phyloP scores from a whole-genome alignment of 331 rosid species.

The Quercus tomentella region DNA sequence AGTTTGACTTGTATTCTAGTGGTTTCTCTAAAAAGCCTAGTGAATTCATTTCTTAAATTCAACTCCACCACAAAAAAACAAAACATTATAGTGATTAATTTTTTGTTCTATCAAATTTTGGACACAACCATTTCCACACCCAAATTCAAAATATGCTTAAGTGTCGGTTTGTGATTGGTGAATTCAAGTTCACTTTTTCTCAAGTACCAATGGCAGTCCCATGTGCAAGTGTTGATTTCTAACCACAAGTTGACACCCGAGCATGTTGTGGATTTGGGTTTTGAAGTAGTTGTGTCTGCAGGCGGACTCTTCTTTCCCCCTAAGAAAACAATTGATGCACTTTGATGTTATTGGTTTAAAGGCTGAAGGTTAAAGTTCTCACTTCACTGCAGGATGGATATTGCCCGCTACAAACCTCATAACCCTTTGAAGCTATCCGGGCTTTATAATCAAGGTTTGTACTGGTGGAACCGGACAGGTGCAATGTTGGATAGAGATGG shows the following conservation, averaged over 20 bases:
- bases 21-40: not conserved
- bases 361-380: not conserved
- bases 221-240: no score
- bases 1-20: not conserved
- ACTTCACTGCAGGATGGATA: constrained; percentile 74
- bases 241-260: no score
- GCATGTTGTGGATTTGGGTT: no score
- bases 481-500: constrained; percentile 64
- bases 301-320: not conserved
- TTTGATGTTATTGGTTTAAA: not conserved
- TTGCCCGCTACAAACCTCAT: constrained; percentile 73
- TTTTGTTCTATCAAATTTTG: not conserved
- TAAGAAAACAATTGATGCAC: not conserved
- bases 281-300: no score
- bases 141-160: no score
- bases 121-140: no score
- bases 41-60: not conserved
- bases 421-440: constrained; percentile 39
- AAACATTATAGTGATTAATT: not conserved
- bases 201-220: no score
- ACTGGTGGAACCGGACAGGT: constrained; percentile 37
- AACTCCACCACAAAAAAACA: not conserved
- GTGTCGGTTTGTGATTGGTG: no score
- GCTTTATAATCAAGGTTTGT: constrained; percentile 31
- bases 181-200: no score